Evolutionary conservation across 441 rosid species (phyloP).

Genomic region (Adansonia rubrostipa): DNA sequence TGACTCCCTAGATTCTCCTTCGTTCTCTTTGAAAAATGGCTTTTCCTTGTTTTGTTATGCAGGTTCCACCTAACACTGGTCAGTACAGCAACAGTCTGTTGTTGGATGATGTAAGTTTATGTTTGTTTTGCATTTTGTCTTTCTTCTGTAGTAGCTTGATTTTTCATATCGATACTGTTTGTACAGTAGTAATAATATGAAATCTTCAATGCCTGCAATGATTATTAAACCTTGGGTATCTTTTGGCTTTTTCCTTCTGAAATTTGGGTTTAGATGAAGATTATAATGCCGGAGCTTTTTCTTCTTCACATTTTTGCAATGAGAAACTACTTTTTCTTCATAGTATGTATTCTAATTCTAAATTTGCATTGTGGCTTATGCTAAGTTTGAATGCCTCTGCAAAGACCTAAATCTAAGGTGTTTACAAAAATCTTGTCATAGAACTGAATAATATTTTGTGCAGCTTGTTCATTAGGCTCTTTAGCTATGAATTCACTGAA

Average conservation of each 20-base stretch:
- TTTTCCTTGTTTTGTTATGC: constrained; percentile 35
- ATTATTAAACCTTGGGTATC: background rate
- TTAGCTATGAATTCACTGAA: background rate
- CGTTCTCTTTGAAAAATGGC: background rate
- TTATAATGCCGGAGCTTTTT: background rate
- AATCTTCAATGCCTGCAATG: background rate
- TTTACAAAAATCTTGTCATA: background rate
- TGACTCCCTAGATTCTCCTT: background rate
- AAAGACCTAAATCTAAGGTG: background rate
- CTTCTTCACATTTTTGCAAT: background rate
- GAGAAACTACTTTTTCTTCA: background rate
- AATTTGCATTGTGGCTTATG: background rate
- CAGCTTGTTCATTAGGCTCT: background rate
- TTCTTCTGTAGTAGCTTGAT: background rate
- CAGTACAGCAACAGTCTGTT: constrained; percentile 87
- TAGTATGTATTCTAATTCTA: background rate
- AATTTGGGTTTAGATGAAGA: background rate
- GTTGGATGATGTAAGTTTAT: constrained; percentile 98
- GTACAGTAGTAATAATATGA: background rate
- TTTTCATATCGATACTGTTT: background rate
- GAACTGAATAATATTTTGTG: background rate
- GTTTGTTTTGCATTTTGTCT: constrained; percentile 14
- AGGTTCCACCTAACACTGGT: constrained; percentile 90
- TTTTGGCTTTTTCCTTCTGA: background rate
- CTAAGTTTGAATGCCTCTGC: background rate